A percentile compares a stretch with the other conserved stretches of the same genome.
These are phyloP conservation scores for Ogataea pilisensis DNA, from an alignment of 805 yeast genomes.

Conservation along the genomic window DNA sequence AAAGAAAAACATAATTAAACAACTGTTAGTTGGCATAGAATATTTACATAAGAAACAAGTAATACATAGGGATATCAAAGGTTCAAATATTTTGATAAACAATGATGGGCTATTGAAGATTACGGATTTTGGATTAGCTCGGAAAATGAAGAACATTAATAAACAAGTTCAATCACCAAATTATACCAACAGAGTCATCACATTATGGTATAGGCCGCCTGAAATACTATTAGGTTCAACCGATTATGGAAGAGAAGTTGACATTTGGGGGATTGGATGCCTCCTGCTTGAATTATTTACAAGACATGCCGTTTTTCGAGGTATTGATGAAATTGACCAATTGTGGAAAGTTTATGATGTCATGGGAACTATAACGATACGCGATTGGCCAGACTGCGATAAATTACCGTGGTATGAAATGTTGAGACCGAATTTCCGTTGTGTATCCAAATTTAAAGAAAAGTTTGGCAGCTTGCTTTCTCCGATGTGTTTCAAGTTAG, in stretches of 20 bases:
- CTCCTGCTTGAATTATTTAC: constrained; percentile 77
- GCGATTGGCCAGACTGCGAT: constrained; percentile 75
- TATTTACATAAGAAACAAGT: constrained; percentile 66
- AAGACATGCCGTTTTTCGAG: constrained; percentile 76
- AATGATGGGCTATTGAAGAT: constrained; percentile 60
- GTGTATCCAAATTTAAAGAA: constrained; percentile 36
- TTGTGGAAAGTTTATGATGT: constrained; percentile 68
- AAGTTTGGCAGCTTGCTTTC: constrained; percentile 40
- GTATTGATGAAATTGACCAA: constrained; percentile 84
- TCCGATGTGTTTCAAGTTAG: constrained; percentile 59
- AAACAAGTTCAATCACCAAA: constrained; percentile 56
- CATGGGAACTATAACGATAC: constrained; percentile 80
- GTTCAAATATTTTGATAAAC: constrained; percentile 69
- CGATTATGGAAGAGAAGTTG: constrained; percentile 84
- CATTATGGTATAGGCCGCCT: constrained; percentile 97
- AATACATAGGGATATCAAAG: constrained; percentile 78
- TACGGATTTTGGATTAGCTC: constrained; percentile 80
- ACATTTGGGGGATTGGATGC: constrained; percentile 97
- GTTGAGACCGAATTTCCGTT: constrained; percentile 53
- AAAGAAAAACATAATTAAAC: constrained; percentile 62
- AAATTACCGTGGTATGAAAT: constrained; percentile 91
- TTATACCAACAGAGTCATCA: constrained; percentile 92
- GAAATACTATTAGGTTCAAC: constrained; percentile 89
- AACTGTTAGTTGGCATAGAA: constrained; percentile 61
- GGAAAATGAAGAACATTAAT: constrained; percentile 59